Evolutionary conservation across 768 basidiomycete species (phyloP), one percentile per base, ranked within the genome.

Genomic region (Fibroporia radiculosa): DNA sequence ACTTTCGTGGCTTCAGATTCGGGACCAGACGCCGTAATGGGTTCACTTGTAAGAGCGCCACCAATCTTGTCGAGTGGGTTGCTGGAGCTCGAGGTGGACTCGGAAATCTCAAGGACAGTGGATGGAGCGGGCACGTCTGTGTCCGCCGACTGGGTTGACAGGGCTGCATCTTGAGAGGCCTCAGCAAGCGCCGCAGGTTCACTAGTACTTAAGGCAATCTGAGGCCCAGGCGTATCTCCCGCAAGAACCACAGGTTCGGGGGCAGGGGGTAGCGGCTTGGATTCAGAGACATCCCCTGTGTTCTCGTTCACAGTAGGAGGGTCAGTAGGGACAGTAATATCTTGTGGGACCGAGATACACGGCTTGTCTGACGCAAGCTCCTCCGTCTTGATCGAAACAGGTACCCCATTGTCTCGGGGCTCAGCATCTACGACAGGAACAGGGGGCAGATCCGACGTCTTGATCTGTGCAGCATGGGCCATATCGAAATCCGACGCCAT

Each of bases 241-340:
- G 61, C 42, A 26, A 58, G 49, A 2, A 65, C 59, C 26, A 61
- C 52, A 7, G 42, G 41, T 41, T 59, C 64, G 2, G 62, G 62
- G 1, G 62, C 62, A 23, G 64, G 52, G 5, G 63, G 59, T 7
- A 59, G 54, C 13, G 47, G 42, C 13, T 51, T 50, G 13, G 37
- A 32, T 6, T 40, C n/a, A 8, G 11, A n/a, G 28, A 19, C 46
- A 19, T 47, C 47, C 18, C 42, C 43, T 16, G 24, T 44, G 41
- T 44, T 45, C 18, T 42, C 44, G 22, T 47, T 43, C n/a, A n/a
- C n/a, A 6, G 32, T 36, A 1, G 44, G 40, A 23, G 44, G 20
- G 19, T 43, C 48, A 25, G 48, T 22, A 16, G 49, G 26, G 13
- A 24, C 37, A 11, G 18, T 26, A 16, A 36, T 32, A 25, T 35